Conservation (phyloP, 2,329 filamentous ascomycete genomes). For the Myrmaecium sp. region DNA sequence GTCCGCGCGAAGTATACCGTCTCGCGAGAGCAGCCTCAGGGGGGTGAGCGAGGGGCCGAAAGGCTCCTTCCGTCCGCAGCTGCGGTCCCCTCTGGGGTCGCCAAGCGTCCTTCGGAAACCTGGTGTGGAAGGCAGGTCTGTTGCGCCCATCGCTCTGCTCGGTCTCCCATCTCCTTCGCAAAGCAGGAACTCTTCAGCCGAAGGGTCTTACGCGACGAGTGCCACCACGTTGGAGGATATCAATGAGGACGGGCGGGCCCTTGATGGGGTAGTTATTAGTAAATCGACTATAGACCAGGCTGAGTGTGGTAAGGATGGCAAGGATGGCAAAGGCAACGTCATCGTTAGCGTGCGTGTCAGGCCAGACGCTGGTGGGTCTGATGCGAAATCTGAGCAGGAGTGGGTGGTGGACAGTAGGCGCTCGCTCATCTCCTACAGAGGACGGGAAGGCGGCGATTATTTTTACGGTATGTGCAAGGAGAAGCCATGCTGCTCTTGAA, state of each 20-base stretch:
- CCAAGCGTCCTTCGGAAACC: constrained; percentile 66
- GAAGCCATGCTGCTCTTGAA: neutral
- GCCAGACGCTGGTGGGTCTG: constrained; percentile 55
- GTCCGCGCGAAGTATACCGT: constrained; percentile 14
- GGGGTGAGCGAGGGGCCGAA: constrained; percentile 35
- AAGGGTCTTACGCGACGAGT: constrained; percentile 78
- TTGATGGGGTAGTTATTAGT: too few relatives aligned
- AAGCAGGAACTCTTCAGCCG: constrained; percentile 79
- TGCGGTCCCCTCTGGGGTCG: constrained; percentile 29
- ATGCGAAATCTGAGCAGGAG: constrained; percentile 54
- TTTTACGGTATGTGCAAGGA: constrained; percentile 52
- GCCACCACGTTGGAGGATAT: constrained; percentile 76
- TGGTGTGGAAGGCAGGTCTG: constrained; percentile 59
- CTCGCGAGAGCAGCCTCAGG: constrained; percentile 19
- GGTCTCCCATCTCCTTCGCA: constrained; percentile 70
- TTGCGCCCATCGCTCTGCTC: constrained; percentile 45
- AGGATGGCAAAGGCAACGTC: constrained; percentile 84
- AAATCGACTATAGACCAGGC: too few relatives aligned
- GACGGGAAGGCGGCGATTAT: constrained; percentile 84
- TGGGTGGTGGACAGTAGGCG: constrained; percentile 84
- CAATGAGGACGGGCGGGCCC: constrained; percentile 48
- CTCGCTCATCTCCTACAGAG: constrained; percentile 65
- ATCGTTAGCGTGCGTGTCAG: constrained; percentile 87
- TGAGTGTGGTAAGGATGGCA: too few relatives aligned
- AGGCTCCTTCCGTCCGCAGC: constrained; percentile 21